Conservation (phyloP, 805 yeast genomes). For the Wickerhamiella domercqiae region DNA sequence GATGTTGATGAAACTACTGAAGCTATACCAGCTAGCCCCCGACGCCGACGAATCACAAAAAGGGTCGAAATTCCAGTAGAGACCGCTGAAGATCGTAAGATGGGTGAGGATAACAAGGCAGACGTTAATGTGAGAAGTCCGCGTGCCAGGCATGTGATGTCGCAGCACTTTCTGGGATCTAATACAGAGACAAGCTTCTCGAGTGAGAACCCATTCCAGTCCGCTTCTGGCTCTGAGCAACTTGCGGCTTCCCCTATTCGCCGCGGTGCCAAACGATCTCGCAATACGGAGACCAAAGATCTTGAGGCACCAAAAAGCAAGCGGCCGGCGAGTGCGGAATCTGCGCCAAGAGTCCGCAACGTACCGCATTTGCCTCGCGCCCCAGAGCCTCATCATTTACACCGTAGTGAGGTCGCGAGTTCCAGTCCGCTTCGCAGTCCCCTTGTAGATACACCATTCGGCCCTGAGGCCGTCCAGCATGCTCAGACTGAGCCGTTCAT, state of each 20-base stretch:
- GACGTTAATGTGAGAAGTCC: constrained; percentile 11
- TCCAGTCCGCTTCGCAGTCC: too few relatives aligned
- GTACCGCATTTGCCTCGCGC: too few relatives aligned
- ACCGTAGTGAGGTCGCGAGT: too few relatives aligned
- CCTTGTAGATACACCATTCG: constrained; percentile 2
- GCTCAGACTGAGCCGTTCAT: neutral
- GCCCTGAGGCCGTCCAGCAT: neutral
- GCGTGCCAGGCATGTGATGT: constrained; percentile 5
- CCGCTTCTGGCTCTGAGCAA: too few relatives aligned
- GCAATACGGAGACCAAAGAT: too few relatives aligned
- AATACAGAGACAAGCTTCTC: constrained; percentile 10
- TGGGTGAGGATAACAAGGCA: neutral
- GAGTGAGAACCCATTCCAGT: constrained; percentile 16
- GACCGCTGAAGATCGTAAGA: neutral
- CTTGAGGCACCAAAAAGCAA: too few relatives aligned
- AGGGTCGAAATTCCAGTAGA: neutral
- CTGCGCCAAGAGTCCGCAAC: too few relatives aligned
- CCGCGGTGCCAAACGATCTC: too few relatives aligned
- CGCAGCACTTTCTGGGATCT: constrained; percentile 1
- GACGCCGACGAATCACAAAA: constrained; percentile 3
- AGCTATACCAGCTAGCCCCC: constrained; percentile 1
- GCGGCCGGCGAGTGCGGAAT: too few relatives aligned
- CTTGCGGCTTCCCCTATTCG: too few relatives aligned
- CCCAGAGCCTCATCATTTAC: too few relatives aligned
- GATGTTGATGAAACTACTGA: neutral